Base-by-base conservation (phyloP, 306 rosid genomes). In the Dryas alaskensis region DNA sequence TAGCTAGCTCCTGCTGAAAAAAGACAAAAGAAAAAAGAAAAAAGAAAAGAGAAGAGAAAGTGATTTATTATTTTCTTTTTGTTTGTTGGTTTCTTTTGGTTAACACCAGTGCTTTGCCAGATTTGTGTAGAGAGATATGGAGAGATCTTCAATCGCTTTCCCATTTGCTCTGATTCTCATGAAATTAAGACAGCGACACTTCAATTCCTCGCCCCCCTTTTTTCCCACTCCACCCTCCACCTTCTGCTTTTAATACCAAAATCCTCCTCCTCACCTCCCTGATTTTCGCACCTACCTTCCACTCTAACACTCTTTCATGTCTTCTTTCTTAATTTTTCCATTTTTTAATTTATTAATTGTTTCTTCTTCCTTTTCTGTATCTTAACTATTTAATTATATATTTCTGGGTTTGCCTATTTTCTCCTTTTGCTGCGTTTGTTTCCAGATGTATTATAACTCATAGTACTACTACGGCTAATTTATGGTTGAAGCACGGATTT, bases 111-210 rank as follows among this genome's bases (percentile, higher is more conserved):
- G 62, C 59, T 19, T 73, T 83, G 82, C 87, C 79, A 76, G 92
- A 86, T 87, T 81, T 79, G 86, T 85, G 80, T 76, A 65, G 78
- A 72, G 68, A 69, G 68, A 74, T 46, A 46, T 14, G 17, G 71
- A 74, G 81, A 88, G 85, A 85, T 84, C 82, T 79, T 77, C 84
- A 82, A 87, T 89, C 88, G 82, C 84, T 86, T 84, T 87, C 89
- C 65, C 76, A 31, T 31, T 73, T 73, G 78, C 80, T 61, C 91
- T 89, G 85, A 92, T 77, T 86, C 92, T 67, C 86, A 87, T 40
- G 87, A 85, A 78, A 31, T 31, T 31, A 31, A 79, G 96, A 92
- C 74, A 86, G 83, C 81, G 90, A 91, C 97, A 74, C 84, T 80
- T 71, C 83, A 22, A 42, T 40, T 27, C 53, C 60, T 46, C 53